These are phyloP conservation scores for Aspergillus intermedius DNA, from an alignment of 2,329 filamentous ascomycete species.

Conservation along the genomic window DNA sequence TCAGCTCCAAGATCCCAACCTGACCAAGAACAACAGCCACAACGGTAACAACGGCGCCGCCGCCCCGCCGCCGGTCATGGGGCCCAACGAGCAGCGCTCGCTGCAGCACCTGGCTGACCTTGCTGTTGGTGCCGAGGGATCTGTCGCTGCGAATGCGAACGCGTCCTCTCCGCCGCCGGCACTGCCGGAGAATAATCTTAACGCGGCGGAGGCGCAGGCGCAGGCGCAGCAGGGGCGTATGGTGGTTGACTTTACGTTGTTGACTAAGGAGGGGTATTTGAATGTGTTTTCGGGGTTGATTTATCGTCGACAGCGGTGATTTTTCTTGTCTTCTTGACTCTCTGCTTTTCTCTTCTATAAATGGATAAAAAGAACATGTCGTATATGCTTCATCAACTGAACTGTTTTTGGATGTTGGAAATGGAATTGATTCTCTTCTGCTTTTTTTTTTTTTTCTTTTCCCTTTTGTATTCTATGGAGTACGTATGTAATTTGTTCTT, in stretches of 20 bases:
- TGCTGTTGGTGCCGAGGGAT: slow-evolving; percentile 38
- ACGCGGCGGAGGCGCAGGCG: slow-evolving; percentile 20
- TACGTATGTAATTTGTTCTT: no score
- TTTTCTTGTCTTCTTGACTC: not conserved
- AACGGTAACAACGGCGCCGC: not conserved
- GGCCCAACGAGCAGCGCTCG: slow-evolving; percentile 39
- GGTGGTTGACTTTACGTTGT: slow-evolving; percentile 35
- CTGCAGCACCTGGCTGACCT: slow-evolving; percentile 40
- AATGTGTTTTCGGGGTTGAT: slow-evolving; percentile 35
- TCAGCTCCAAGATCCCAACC: slow-evolving; percentile 22
- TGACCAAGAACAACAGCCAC: slow-evolving; percentile 8
- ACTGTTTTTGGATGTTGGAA: not conserved
- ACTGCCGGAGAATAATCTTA: slow-evolving; percentile 18
- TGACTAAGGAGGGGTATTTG: slow-evolving; percentile 37
- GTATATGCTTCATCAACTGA: not conserved
- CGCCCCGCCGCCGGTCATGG: slow-evolving; percentile 29
- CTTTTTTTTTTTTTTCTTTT: slow-evolving; percentile 2
- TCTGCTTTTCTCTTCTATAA: slow-evolving; percentile 2
- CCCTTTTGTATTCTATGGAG: slow-evolving; percentile 2
- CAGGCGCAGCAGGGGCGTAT: slow-evolving; percentile 27
- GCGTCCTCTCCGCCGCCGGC: slow-evolving; percentile 23
- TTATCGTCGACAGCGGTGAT: slow-evolving; percentile 24
- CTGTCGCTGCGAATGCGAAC: slow-evolving; percentile 21
- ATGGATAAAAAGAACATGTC: not conserved
- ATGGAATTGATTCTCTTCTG: not conserved